Conservation (phyloP, 805 yeast genomes). For the Zygosaccharomyces gambellarensis region DNA sequence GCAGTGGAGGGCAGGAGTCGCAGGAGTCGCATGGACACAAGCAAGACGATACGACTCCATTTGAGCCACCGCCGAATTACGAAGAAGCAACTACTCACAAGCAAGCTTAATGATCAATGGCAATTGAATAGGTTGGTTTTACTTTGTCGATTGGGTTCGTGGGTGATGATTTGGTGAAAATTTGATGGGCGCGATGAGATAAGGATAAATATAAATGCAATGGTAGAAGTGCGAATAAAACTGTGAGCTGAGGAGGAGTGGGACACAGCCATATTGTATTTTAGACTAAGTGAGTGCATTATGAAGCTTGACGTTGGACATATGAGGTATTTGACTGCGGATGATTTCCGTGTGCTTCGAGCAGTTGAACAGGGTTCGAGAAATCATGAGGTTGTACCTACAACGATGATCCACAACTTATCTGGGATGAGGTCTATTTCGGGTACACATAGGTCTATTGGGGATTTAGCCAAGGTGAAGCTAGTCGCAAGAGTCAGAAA, state of each 20-base stretch:
- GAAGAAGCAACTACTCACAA: neutral
- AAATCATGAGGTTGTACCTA: slow-evolving; percentile 94
- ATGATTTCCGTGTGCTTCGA: slow-evolving; percentile 82
- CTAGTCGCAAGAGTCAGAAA: slow-evolving; percentile 75
- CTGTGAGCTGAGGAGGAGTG: neutral
- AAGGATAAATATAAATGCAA: slow-evolving; percentile 8
- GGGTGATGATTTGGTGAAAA: neutral
- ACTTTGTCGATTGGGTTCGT: neutral
- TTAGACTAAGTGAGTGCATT: slow-evolving; percentile 8
- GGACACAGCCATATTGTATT: neutral
- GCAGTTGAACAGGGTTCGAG: slow-evolving; percentile 89
- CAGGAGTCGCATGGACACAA: neutral
- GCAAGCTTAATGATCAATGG: neutral
- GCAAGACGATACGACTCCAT: neutral
- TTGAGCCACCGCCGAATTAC: slow-evolving; percentile 2
- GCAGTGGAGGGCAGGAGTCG: neutral
- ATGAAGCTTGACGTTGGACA: slow-evolving; percentile 93
- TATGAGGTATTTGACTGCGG: slow-evolving; percentile 87
- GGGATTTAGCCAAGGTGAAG: slow-evolving; percentile 82
- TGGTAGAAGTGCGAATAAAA: neutral
- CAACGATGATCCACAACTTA: slow-evolving; percentile 70
- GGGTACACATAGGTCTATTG: slow-evolving; percentile 70
- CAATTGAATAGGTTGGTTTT: neutral
- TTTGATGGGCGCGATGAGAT: slow-evolving; percentile 16
- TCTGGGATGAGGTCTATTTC: slow-evolving; percentile 74